These are phyloP conservation scores for Medicago ruthenica DNA, from an alignment of 306 rosid species.

Conservation along the genomic window DNA sequence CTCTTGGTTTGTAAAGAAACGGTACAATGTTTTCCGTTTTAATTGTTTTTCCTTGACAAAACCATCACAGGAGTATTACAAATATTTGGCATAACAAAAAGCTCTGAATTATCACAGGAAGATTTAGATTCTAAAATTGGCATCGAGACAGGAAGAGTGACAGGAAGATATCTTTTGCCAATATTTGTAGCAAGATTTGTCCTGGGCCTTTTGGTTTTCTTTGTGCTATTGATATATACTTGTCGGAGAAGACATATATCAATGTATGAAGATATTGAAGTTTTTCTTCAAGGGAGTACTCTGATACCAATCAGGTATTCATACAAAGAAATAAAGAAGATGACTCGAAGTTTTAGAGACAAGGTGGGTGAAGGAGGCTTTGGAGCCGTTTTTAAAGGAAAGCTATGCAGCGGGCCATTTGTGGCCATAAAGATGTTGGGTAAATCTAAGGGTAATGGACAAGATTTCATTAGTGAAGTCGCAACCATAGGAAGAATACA, in stretches of 20 bases:
- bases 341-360: neutral
- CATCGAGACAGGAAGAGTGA: neutral
- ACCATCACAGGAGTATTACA: neutral
- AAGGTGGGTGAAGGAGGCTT: slow-evolving; percentile 5
- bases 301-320: neutral
- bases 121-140: neutral
- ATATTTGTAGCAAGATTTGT: neutral
- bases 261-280: neutral
- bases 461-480: neutral
- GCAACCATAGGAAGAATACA: slow-evolving; percentile 12
- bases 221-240: neutral
- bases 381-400: neutral
- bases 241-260: neutral
- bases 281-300: neutral
- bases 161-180: neutral
- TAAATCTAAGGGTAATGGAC: neutral
- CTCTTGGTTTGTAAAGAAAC: neutral
- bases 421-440: slow-evolving; percentile 6
- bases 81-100: neutral
- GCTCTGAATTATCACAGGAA: neutral
- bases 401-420: neutral
- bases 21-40: neutral
- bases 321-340: neutral
- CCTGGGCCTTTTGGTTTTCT: neutral
- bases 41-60: neutral